A percentile compares a stretch with the other conserved stretches of the same genome.
phyloP scores from a whole-genome alignment of 345 rosid species.

The Citrus cavaleriei region DNA sequence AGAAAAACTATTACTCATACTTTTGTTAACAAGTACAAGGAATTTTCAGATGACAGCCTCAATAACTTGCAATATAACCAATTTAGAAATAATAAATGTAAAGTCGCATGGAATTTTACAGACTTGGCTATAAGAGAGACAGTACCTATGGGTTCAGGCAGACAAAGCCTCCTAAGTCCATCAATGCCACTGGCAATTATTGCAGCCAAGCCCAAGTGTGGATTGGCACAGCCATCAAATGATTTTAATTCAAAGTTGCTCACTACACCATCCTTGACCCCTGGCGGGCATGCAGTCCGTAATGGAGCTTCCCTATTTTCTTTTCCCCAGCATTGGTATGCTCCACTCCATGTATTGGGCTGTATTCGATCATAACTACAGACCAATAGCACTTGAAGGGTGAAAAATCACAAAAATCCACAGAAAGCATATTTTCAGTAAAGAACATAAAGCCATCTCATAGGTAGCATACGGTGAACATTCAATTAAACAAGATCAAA shows the following conservation, averaged over 20 bases:
- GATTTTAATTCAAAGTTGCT: slow-evolving; percentile 95
- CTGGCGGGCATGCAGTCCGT: slow-evolving; percentile 93
- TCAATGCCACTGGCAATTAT: slow-evolving; percentile 86
- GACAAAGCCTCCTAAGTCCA: slow-evolving; percentile 65
- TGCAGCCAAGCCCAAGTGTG: slow-evolving; percentile 72
- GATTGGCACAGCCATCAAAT: slow-evolving; percentile 91
- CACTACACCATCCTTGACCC: slow-evolving; percentile 57
- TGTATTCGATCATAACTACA: slow-evolving; percentile 89
- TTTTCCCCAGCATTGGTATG: slow-evolving; percentile 98
- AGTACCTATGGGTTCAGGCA: slow-evolving; percentile 83
- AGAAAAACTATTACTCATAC: neutral
- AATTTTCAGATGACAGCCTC: neutral
- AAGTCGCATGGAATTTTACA: neutral
- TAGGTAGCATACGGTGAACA: neutral
- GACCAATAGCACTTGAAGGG: neutral
- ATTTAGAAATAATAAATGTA: neutral
- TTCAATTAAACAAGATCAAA: neutral
- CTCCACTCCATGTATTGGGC: slow-evolving; percentile 96
- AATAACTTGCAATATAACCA: neutral
- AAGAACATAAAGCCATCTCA: neutral
- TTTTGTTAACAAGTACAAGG: neutral
- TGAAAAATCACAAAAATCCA: neutral
- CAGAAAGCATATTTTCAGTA: neutral
- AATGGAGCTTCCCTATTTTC: slow-evolving; percentile 90
- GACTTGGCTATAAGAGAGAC: neutral